Conservation (phyloP, 495 filamentous ascomycete genomes). For the Trichoderma virens region DNA sequence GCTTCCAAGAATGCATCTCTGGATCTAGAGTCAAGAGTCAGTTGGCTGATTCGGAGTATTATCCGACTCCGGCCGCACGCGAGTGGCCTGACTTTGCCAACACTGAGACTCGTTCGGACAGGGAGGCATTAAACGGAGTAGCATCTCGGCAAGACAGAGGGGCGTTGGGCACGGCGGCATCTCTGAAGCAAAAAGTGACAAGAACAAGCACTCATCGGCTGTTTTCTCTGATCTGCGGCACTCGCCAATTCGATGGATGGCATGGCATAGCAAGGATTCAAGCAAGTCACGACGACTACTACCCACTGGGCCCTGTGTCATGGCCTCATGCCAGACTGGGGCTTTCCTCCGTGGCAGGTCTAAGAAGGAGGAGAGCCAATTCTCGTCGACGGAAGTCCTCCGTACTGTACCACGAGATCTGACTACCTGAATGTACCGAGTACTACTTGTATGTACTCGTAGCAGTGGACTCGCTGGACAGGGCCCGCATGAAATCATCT, state of each 20-base stretch:
- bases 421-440: too few relatives aligned
- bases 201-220: neutral
- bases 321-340: neutral
- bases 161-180: neutral
- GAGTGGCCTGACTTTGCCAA: neutral
- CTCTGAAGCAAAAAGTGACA: neutral
- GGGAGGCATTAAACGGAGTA: neutral
- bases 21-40: neutral
- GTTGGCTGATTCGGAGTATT: neutral
- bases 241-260: neutral
- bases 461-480: neutral
- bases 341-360: neutral
- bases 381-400: neutral
- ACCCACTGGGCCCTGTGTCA: neutral
- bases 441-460: neutral
- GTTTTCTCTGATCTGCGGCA: neutral
- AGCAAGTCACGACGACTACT: neutral
- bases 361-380: neutral
- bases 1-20: neutral
- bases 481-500: slow-evolving; percentile 1
- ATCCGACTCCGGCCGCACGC: neutral
- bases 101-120: neutral
- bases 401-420: neutral
- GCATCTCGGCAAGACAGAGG: neutral
- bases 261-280: neutral